Conservation (phyloP, 768 basidiomycete species). For the Gelatoporia subvermispora region DNA sequence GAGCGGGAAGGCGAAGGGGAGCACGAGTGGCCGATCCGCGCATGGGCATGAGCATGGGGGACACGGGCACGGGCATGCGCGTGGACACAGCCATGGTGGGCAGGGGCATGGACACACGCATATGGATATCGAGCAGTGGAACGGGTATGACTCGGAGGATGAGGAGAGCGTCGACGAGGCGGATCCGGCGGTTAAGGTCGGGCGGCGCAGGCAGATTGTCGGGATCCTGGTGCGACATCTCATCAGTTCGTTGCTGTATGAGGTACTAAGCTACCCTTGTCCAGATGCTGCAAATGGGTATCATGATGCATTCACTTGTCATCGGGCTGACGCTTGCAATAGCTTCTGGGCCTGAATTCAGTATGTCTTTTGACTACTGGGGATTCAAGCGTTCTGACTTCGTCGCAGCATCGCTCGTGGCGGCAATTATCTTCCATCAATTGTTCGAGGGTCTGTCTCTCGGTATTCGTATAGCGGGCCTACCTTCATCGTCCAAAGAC, state of each 20-base stretch:
- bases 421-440: slow-evolving; percentile 78
- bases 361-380: slow-evolving; percentile 35
- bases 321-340: slow-evolving; percentile 77
- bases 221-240: slow-evolving; percentile 58
- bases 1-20: neutral
- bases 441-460: slow-evolving; percentile 81
- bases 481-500: slow-evolving; percentile 34
- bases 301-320: slow-evolving; percentile 81
- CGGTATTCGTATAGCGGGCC: slow-evolving; percentile 70
- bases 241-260: neutral
- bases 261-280: neutral
- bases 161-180: slow-evolving; percentile 5
- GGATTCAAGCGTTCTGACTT: neutral
- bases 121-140: slow-evolving; percentile 14
- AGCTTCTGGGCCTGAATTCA: slow-evolving; percentile 63
- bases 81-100: slow-evolving; percentile 6
- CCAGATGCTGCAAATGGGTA: slow-evolving; percentile 76
- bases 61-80: neutral
- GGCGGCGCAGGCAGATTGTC: slow-evolving; percentile 59
- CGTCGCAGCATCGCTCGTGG: slow-evolving; percentile 52
- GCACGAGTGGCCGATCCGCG: too few species aligned
- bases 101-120: slow-evolving; percentile 19
- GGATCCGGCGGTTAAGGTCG: slow-evolving; percentile 14
- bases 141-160: slow-evolving; percentile 7
- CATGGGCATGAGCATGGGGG: slow-evolving; percentile 3